These are phyloP conservation scores for Plasmodium ovale DNA, from an alignment of 169 alveolate genomes.

Conservation along the genomic window DNA sequence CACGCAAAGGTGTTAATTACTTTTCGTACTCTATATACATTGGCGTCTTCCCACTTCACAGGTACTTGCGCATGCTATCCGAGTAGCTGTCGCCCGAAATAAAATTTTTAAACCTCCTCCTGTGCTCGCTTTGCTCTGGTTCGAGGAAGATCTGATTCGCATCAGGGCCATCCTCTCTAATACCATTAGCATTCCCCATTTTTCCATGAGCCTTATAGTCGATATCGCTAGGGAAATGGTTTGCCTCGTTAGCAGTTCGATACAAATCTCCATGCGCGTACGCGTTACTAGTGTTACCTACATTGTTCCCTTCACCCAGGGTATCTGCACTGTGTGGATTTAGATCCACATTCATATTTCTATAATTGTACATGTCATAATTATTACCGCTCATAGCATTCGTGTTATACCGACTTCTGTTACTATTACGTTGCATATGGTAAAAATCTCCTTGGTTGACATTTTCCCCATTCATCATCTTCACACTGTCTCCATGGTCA, in stretches of 20 bases:
- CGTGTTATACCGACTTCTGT: not conserved
- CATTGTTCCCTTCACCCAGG: not conserved
- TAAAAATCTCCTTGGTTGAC: slow-evolving; percentile 1
- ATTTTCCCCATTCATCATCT: slow-evolving; percentile 19
- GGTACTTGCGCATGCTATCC: slow-evolving; percentile 15
- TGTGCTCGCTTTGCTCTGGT: not conserved
- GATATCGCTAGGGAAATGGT: slow-evolving; percentile 9
- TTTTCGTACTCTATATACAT: too few species aligned
- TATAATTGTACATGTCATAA: slow-evolving; percentile 39
- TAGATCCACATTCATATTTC: slow-evolving; percentile 22
- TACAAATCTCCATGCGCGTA: slow-evolving; percentile 10
- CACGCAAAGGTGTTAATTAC: too few species aligned
- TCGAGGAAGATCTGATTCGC: slow-evolving; percentile 17
- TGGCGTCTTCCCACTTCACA: too few species aligned
- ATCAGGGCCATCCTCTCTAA: slow-evolving; percentile 14
- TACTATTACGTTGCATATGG: slow-evolving; percentile 12
- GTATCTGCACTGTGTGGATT: too few species aligned
- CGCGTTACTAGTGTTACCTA: not conserved
- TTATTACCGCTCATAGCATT: not conserved
- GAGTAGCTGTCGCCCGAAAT: slow-evolving; percentile 11
- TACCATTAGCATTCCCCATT: slow-evolving; percentile 8
- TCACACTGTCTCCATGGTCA: slow-evolving; percentile 22
- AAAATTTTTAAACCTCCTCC: slow-evolving; percentile 36
- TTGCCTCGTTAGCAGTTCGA: not conserved
- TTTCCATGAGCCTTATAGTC: slow-evolving; percentile 12